A percentile compares a stretch with the other conserved stretches of the same genome.
These are phyloP conservation scores for Epichloe aotearoae DNA, from an alignment of 2,329 filamentous ascomycete genomes.

Conservation along the genomic window DNA sequence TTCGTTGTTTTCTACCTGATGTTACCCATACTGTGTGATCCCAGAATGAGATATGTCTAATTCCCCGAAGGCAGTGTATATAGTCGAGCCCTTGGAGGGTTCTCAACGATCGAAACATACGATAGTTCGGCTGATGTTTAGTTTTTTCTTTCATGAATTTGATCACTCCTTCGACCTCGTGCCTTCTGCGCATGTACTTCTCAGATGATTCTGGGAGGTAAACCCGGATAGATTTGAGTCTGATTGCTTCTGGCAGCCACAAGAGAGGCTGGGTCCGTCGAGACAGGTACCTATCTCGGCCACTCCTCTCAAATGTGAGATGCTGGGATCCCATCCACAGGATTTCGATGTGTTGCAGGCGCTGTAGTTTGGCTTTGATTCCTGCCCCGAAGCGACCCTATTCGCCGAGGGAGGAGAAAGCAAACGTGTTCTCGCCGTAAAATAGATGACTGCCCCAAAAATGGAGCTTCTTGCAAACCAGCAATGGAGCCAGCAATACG, in stretches of 20 bases:
- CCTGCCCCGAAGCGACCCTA: conserved; percentile 32
- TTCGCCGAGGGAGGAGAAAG: conserved; percentile 40
- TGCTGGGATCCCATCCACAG: conserved; percentile 26
- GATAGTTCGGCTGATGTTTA: conserved; percentile 25
- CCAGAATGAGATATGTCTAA: conserved; percentile 27
- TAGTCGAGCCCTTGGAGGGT: conserved; percentile 32
- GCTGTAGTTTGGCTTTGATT: conserved; percentile 27
- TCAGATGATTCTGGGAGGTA: conserved; percentile 25
- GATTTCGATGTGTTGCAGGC: conserved; percentile 31
- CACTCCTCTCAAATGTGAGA: conserved; percentile 11
- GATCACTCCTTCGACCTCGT: conserved; percentile 19
- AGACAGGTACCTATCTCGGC: conserved; percentile 18
- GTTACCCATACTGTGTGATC: conserved; percentile 21
- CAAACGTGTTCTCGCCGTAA: conserved; percentile 36
- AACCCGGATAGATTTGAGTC: conserved; percentile 27
- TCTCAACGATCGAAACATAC: conserved; percentile 23
- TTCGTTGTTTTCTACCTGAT: background rate
- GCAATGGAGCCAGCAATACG: conserved; percentile 22
- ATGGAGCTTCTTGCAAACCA: conserved; percentile 27
- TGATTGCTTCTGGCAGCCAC: conserved; percentile 21
- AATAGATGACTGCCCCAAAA: conserved; percentile 30
- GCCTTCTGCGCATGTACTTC: conserved; percentile 19
- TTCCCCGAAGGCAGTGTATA: conserved; percentile 28
- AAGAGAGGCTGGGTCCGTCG: conserved; percentile 23
- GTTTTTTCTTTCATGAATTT: conserved; percentile 18